Percentiles rank a stretch among this genome's conserved stretches.
Conservation (phyloP, 805 yeast genomes). For the Wickerhamomyces chambardii region DNA sequence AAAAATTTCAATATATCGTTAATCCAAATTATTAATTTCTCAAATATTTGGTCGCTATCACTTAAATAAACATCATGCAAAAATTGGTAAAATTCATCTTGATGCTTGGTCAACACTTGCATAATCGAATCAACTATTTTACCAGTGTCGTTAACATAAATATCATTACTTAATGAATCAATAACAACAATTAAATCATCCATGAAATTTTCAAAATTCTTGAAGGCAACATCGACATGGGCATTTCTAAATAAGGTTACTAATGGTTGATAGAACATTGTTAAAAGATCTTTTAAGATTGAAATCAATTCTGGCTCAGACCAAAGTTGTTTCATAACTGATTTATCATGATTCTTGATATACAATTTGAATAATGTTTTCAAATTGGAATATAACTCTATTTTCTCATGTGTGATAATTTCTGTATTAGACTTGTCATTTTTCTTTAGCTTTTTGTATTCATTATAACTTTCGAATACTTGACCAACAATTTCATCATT, state of each 20-base stretch:
- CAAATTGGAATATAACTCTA: slow-evolving; percentile 36
- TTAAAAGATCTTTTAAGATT: slow-evolving; percentile 62
- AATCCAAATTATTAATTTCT: slow-evolving; percentile 67
- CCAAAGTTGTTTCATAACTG: slow-evolving; percentile 70
- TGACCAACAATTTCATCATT: slow-evolving; percentile 7
- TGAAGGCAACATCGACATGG: slow-evolving; percentile 54
- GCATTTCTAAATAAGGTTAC: slow-evolving; percentile 61
- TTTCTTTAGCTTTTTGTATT: slow-evolving; percentile 19
- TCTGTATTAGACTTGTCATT: slow-evolving; percentile 4
- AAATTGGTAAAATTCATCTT: slow-evolving; percentile 62
- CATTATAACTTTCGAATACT: slow-evolving; percentile 17
- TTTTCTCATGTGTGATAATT: slow-evolving; percentile 13
- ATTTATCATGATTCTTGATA: slow-evolving; percentile 68
- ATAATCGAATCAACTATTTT: slow-evolving; percentile 64
- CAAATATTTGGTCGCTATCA: slow-evolving; percentile 66
- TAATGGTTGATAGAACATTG: slow-evolving; percentile 68
- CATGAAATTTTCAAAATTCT: slow-evolving; percentile 56
- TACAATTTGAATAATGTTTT: slow-evolving; percentile 55
- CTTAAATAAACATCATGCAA: slow-evolving; percentile 75
- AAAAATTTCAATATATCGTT: slow-evolving; percentile 55
- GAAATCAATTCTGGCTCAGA: slow-evolving; percentile 76
- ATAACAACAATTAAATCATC: slow-evolving; percentile 54
- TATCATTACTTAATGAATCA: slow-evolving; percentile 38
- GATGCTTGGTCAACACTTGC: slow-evolving; percentile 60
- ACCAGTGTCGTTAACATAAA: slow-evolving; percentile 40